Evolutionary conservation across 345 rosid genomes (phyloP), one percentile per base, ranked within the genome.

Genomic region (Noccaea bulbosa): DNA sequence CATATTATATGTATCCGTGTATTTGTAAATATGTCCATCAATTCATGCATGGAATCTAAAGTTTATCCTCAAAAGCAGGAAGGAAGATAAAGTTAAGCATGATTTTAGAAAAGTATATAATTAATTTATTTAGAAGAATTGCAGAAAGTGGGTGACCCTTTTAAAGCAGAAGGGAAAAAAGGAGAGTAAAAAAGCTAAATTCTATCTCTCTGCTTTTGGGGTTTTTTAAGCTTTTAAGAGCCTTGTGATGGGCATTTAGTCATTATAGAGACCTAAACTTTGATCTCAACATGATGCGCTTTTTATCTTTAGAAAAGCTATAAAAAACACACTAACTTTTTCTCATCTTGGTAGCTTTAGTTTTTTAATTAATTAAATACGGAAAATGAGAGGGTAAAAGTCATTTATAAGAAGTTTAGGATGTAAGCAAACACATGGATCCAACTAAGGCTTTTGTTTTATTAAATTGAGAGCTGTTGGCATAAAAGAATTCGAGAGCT

Each of bases 91-190:
- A 80, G 81, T 52, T 76, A 78, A 62, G 79, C 72, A 76, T 81
- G 79, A 68, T 41, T 71, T 71, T 64, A 41, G 53, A 79, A 81
- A 79, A 62, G 64, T 46, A 65, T 34, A 67, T 8, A 54, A 45
- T 46, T 46, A 32, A 76, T 46, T 73, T 74, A 61, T 48, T 49
- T 72, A 75, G 62, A 78, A 71, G 62, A 76, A 78, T 72, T 78
- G 87, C 87, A 82, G 88, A 88, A 88, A 88, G 93, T 82, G 86
- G 84, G 88, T 81, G 85, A 79, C 79, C 84, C 93, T 84, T 87
- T 87, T 83, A 87, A 82, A 56, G 75, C 75, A 70, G 48, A 56
- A 41, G 74, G 44, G 61, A 52, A 27, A 62, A 59, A 48, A 10
- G 50, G 34, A 48, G 59, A 32, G 56, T 48, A 52, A 60, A 75